Evolutionary conservation across 2,329 filamentous ascomycete species (phyloP), one percentile per base, ranked within the genome.

Genomic region (Gnomoniopsis sp.): DNA sequence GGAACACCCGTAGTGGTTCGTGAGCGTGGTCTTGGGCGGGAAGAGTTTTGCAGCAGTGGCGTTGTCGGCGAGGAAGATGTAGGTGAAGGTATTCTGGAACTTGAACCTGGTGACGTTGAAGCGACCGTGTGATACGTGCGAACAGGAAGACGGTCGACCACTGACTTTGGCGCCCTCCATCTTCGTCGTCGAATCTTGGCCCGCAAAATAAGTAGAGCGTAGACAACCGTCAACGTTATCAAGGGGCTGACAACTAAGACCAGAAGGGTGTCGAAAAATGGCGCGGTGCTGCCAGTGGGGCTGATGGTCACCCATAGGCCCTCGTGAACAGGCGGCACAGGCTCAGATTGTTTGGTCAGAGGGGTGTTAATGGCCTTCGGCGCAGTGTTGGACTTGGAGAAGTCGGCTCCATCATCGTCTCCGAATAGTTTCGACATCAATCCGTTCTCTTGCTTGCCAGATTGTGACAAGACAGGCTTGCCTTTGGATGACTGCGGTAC

Each of bases 271-370:
- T 99, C 95, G 66, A 98, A 93, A 76, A 99, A 96, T 0, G 95
- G 93, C 66, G 89, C 96, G 6, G 89, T 89, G 63, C 91, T 93
- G 72, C 86, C 93, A 0, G 92, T 93, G 1, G 93, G 95, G 1
- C 91, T 95, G 57, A 99, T 85, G 8, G 95, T 96, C n/a, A 99
- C 91, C 92, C 92, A 98, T 4, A 99, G 83, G 2, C 92, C 93
- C 66, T 95, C 87, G 63, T 87, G 87, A 14, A 79, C 77, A 41
- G 79, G 66, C 19, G 70, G 66, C 54, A 68, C 63, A 17, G 49
- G 52, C 15, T 33, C 55, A 23, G 53, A 49, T 19, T 54, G 36
- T 17, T 61, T 61, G 10, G 54, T 63, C 2, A 59, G 38, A 11
- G 38, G 49, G 15, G 51, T 52, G n/a, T 56, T 71, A 65, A 46